Percentiles rank a stretch among this genome's conserved stretches.
Conservation (phyloP, 2,329 filamentous ascomycete species). For the Sphaerulina vaccinii region DNA sequence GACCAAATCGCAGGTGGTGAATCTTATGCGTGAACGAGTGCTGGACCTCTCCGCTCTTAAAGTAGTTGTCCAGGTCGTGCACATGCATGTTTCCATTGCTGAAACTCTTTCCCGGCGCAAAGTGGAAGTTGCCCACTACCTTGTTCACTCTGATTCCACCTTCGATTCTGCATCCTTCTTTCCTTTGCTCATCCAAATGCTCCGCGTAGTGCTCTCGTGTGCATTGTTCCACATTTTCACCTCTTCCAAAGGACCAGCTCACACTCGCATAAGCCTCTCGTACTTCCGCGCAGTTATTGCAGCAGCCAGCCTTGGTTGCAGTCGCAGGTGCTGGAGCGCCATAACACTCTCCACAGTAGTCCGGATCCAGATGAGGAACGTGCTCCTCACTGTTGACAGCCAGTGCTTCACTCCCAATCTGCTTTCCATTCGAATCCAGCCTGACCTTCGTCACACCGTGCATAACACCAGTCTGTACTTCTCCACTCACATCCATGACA, state of each 20-base stretch:
- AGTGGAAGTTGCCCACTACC: constrained; percentile 97
- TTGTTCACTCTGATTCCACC: constrained; percentile 94
- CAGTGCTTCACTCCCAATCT: constrained; percentile 69
- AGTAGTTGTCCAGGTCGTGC: constrained; percentile 95
- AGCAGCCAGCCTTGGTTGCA: constrained; percentile 81
- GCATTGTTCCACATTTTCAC: constrained; percentile 92
- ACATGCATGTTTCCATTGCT: constrained; percentile 96
- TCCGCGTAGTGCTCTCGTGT: constrained; percentile 90
- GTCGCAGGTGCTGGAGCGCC: constrained; percentile 72
- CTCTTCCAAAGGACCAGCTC: constrained; percentile 91
- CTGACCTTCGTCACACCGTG: constrained; percentile 92
- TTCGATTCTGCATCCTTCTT: constrained; percentile 92
- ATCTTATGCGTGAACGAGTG: constrained; percentile 90
- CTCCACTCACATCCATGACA: constrained; percentile 98
- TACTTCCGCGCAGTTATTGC: constrained; percentile 95
- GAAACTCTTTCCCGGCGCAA: constrained; percentile 93
- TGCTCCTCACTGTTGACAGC: constrained; percentile 70
- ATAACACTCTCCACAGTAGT: constrained; percentile 93
- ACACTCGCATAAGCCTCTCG: constrained; percentile 86
- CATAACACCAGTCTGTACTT: constrained; percentile 90
- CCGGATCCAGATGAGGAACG: constrained; percentile 73
- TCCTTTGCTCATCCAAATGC: constrained; percentile 79
- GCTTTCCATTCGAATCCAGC: constrained; percentile 71
- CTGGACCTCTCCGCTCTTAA: constrained; percentile 62
- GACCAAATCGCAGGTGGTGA: constrained; percentile 88